A percentile compares a stretch with the other conserved stretches of the same genome.
These are phyloP conservation scores for Botrytis fabae DNA, from an alignment of 2,329 filamentous ascomycete genomes.

Conservation along the genomic window DNA sequence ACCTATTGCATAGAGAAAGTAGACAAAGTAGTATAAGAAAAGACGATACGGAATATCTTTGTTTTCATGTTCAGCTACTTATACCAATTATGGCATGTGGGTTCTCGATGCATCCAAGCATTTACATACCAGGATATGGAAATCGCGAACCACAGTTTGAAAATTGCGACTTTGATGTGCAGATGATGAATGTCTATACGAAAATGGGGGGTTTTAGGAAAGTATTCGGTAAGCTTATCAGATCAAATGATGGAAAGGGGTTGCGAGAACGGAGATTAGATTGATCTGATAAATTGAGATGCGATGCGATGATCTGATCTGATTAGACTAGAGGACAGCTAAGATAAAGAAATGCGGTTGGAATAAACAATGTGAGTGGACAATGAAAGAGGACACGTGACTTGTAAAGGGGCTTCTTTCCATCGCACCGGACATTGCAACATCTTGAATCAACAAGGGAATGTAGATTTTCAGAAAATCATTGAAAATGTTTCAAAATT, in stretches of 20 bases:
- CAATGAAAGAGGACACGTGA: not conserved
- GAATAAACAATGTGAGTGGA: not conserved
- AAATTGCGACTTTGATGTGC: not conserved
- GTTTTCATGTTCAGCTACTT: not conserved
- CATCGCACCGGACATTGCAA: not conserved
- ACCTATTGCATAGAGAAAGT: not conserved
- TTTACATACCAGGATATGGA: not conserved
- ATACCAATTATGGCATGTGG: not conserved
- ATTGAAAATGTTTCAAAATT: not conserved
- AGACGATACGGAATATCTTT: not conserved
- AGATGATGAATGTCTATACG: not conserved
- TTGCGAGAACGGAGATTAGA: not conserved
- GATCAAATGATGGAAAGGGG: not conserved
- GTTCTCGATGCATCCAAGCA: not conserved
- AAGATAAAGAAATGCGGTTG: not conserved
- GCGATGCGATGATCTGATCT: not conserved
- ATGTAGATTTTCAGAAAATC: not conserved
- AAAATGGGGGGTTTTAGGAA: not conserved
- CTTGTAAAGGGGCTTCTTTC: not conserved
- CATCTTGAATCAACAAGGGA: no score
- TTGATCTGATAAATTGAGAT: constrained; percentile 2
- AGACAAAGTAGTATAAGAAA: not conserved
- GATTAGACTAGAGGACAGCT: not conserved
- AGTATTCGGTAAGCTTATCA: not conserved
- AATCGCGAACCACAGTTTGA: not conserved